Evolutionary conservation across 805 yeast genomes (phyloP).

Genomic region (Yarrowia porcina): DNA sequence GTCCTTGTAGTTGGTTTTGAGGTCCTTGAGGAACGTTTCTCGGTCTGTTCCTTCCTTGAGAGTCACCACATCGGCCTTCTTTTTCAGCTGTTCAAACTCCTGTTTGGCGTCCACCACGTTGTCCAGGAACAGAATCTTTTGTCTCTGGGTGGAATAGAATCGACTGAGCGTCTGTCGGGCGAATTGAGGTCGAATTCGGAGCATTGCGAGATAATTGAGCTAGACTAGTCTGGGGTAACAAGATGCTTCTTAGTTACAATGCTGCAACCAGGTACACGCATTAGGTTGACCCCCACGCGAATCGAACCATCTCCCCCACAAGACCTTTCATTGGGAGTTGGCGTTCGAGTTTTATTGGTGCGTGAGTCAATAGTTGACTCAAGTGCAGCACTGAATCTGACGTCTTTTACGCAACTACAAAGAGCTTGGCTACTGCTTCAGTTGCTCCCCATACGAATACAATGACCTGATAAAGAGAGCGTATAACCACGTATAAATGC

Average conservation of each 20-base stretch:
- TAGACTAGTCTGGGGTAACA: neutral
- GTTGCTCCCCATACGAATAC: neutral
- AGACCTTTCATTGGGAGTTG: neutral
- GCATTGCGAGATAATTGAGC: neutral
- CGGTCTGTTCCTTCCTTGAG: slow-evolving; percentile 12
- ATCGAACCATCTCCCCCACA: neutral
- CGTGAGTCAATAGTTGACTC: slow-evolving; percentile 3
- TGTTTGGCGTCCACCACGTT: slow-evolving; percentile 55
- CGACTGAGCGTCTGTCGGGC: slow-evolving; percentile 4
- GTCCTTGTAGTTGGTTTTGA: slow-evolving; percentile 38
- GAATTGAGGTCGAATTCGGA: neutral
- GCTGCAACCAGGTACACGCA: neutral
- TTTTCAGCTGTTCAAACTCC: slow-evolving; percentile 59
- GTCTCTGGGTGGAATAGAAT: slow-evolving; percentile 38
- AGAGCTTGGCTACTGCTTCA: too few species aligned
- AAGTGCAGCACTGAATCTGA: too few species aligned
- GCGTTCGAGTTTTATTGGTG: slow-evolving; percentile 1
- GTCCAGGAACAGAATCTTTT: slow-evolving; percentile 66
- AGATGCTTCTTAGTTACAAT: too few species aligned
- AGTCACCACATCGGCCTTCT: slow-evolving; percentile 47
- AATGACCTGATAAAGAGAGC: too few species aligned
- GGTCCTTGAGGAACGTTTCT: slow-evolving; percentile 26
- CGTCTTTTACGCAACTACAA: too few species aligned
- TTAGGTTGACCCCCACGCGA: slow-evolving; percentile 10
- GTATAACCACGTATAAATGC: neutral